These are phyloP conservation scores for Boletus tylopilopsis DNA, from an alignment of 768 basidiomycete genomes.

Conservation along the genomic window DNA sequence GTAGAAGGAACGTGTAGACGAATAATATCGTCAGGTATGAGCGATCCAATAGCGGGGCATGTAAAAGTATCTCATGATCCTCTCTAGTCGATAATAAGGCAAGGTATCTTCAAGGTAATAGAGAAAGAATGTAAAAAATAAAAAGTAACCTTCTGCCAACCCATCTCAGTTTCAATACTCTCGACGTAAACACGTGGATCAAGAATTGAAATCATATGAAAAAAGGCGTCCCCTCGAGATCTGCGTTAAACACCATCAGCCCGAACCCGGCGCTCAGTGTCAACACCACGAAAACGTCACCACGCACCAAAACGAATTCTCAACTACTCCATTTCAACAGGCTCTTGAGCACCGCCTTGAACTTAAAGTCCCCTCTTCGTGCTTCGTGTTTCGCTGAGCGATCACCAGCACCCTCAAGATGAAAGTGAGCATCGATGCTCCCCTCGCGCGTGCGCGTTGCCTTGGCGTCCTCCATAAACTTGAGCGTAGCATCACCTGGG, in stretches of 20 bases:
- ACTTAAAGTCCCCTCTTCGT: slow-evolving; percentile 3
- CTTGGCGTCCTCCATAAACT: slow-evolving; percentile 13
- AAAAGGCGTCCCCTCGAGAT: background rate
- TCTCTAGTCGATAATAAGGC: background rate
- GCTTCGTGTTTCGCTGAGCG: background rate
- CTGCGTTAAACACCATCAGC: slow-evolving; percentile 1
- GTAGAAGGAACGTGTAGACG: background rate
- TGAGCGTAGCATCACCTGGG: slow-evolving; percentile 8
- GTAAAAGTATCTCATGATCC: background rate
- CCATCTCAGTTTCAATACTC: background rate
- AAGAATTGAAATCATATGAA: background rate
- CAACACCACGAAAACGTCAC: background rate
- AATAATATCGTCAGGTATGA: background rate
- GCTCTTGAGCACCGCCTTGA: slow-evolving; percentile 17
- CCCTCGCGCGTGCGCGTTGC: slow-evolving; percentile 1
- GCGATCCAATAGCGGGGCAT: background rate
- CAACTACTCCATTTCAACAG: slow-evolving; percentile 12
- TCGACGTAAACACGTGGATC: background rate
- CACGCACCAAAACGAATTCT: slow-evolving; percentile 4
- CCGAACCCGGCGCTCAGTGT: background rate
- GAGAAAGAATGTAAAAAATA: background rate
- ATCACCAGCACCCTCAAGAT: background rate
- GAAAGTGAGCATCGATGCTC: background rate
- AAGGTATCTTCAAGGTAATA: slow-evolving; percentile 3
- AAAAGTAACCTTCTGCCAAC: background rate